Base-by-base conservation (phyloP, 495 filamentous ascomycete species). In the Penicillium ochrochloron region DNA sequence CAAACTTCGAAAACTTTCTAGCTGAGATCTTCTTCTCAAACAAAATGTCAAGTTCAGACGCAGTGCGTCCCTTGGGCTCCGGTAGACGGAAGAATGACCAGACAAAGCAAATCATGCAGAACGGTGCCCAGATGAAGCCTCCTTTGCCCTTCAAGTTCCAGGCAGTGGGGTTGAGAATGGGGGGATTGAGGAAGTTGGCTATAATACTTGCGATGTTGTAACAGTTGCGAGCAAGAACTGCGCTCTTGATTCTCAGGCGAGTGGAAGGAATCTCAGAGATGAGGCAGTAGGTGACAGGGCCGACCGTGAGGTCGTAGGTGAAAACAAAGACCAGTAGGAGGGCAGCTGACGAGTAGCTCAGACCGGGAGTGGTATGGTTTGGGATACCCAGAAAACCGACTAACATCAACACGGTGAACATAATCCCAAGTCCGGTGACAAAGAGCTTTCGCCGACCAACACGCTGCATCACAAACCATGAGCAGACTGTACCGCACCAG, bases 81-180 rank as follows among this genome's bases (percentile, higher is more conserved):
- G 89, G 89, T 1, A 92, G 79, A 2, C 89, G 83, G 79, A 90
- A 90, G 69, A 83, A 90, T 0, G 82, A 81, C 78, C 88, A 92
- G 23, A 90, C 66, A 59, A 90, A 82, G 74, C 86, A 89, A 41
- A 85, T 73, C 72, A 89, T 88, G 70, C 86, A 88, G 39, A 86
- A 83, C 0, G 84, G 87, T 9, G 81, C 88, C 88, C 87, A 92
- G 79, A 92, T 89, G 72, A 93, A 90, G 10, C 87, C 89, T n/a
- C 87, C 80, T 61, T 84, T 89, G 64, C 87, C 89, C 41, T 82
- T 77, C 87, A 87, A 91, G 73, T 90, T 75, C 88, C 89, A 91
- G 0, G 84, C 88, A 0, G 75, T 80, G 0, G 87, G 87, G 75
- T 90, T 91, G 34, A 91, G 75, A 85, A 89, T 90, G 66, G 88